These are phyloP conservation scores for Pseudozyma pruni DNA, from an alignment of 1,284 basidiomycete species.

Conservation along the genomic window DNA sequence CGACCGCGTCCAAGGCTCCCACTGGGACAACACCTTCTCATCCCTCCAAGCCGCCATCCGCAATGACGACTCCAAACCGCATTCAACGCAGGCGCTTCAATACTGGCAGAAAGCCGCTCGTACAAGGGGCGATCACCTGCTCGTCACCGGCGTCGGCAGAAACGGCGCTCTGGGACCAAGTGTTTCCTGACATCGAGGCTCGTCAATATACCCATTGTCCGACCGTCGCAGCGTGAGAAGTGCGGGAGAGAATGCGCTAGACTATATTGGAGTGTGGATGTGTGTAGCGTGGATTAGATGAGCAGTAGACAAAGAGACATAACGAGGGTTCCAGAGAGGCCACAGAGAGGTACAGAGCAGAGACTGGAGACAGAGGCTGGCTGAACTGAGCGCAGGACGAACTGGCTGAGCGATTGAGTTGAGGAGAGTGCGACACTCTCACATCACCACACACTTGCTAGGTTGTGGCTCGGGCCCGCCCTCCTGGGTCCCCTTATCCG, in stretches of 20 bases:
- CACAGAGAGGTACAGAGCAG: neutral
- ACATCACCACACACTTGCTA: constrained; percentile 64
- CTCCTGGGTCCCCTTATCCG: constrained; percentile 56
- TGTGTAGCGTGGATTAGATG: neutral
- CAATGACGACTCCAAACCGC: neutral
- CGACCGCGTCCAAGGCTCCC: constrained; percentile 30
- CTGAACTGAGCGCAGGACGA: no score
- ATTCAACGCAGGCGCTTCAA: constrained; percentile 7
- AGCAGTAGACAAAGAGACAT: neutral
- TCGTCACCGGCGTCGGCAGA: constrained; percentile 37
- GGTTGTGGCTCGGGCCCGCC: constrained; percentile 61
- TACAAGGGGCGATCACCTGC: constrained; percentile 37
- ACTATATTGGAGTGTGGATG: constrained; percentile 3
- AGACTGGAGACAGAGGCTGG: no score
- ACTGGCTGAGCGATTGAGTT: neutral
- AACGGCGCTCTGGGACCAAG: constrained; percentile 30
- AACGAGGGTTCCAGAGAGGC: neutral
- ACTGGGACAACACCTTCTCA: constrained; percentile 25
- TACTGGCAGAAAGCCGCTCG: constrained; percentile 34
- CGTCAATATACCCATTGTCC: constrained; percentile 3
- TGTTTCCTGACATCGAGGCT: constrained; percentile 1
- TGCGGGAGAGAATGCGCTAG: constrained; percentile 2
- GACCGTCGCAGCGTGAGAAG: neutral
- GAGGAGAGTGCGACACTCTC: neutral
- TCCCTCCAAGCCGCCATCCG: neutral